These are phyloP conservation scores for Apodospora peruviana DNA, from an alignment of 495 filamentous ascomycete species.

Conservation along the genomic window DNA sequence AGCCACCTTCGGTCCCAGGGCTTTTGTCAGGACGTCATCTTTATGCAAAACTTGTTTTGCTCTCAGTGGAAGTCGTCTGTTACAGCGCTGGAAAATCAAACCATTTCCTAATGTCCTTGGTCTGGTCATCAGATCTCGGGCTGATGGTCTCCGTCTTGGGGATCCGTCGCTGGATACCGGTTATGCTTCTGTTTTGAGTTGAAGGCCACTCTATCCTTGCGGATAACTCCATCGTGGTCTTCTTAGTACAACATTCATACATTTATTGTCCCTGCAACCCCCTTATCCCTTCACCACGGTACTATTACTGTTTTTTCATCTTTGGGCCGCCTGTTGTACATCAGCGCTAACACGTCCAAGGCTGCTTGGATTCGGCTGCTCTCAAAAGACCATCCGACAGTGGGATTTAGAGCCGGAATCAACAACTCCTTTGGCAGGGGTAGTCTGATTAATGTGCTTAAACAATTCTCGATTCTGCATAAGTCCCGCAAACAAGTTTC, in stretches of 20 bases:
- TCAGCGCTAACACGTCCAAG: conserved; percentile 19
- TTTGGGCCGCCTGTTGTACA: neutral
- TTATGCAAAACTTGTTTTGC: conserved; percentile 47
- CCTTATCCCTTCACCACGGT: neutral
- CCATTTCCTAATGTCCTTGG: conserved; percentile 57
- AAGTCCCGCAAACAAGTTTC: conserved; percentile 88
- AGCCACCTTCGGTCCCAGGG: conserved; percentile 43
- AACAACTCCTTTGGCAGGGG: conserved; percentile 79
- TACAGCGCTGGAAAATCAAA: conserved; percentile 96
- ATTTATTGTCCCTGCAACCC: conserved; percentile 35
- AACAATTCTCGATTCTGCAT: conserved; percentile 93
- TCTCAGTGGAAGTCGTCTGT: conserved; percentile 78
- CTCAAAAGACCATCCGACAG: conserved; percentile 73
- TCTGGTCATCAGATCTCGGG: conserved; percentile 52
- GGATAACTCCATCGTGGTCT: conserved; percentile 58
- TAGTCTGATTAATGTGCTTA: conserved; percentile 61
- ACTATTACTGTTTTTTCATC: neutral
- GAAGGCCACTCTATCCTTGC: conserved; percentile 53
- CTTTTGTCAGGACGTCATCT: conserved; percentile 83
- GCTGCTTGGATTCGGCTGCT: conserved; percentile 28
- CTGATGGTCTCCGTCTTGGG: conserved; percentile 83
- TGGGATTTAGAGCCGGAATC: conserved; percentile 88
- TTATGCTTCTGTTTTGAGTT: conserved; percentile 70
- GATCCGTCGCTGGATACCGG: conserved; percentile 64
- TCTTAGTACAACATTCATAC: conserved; percentile 99